phyloP scores from a whole-genome alignment of 257 asterid genomes.

The Ballota nigra region DNA sequence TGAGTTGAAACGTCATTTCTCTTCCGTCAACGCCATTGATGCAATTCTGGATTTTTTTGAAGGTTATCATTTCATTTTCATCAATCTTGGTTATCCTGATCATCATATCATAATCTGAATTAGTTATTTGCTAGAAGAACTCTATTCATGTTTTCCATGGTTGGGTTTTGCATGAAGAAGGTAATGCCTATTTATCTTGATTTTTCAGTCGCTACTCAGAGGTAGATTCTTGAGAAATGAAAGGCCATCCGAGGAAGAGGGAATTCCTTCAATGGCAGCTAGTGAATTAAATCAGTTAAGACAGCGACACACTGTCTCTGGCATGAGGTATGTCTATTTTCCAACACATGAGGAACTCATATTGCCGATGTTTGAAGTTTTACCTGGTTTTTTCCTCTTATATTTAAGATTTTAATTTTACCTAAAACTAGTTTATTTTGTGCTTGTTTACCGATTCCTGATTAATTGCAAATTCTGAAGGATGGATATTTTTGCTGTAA shows the following conservation, averaged over 20 bases:
- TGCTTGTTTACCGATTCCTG: background rate
- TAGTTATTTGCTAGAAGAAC: background rate
- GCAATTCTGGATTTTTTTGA: background rate
- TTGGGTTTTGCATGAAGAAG: conserved; percentile 30
- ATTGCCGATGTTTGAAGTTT: background rate
- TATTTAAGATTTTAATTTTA: background rate
- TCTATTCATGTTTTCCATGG: background rate
- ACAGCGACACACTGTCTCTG: conserved; percentile 88
- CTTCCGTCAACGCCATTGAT: background rate
- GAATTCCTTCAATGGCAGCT: conserved; percentile 75
- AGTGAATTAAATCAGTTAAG: conserved; percentile 83
- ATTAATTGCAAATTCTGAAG: background rate
- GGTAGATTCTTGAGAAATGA: conserved; percentile 90
- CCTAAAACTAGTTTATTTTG: background rate
- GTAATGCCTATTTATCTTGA: conserved; percentile 22
- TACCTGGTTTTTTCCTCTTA: background rate
- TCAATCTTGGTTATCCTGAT: background rate
- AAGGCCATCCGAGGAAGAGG: conserved; percentile 70
- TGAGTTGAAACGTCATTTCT: background rate
- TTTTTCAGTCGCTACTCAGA: conserved; percentile 80
- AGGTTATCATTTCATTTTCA: background rate
- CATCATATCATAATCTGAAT: background rate
- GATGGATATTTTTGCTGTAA: background rate
- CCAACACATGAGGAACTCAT: conserved; percentile 11
- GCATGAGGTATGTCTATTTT: conserved; percentile 63